Evolutionary conservation across 1,284 basidiomycete genomes (phyloP).

Genomic region (Coriolopsis trogii): DNA sequence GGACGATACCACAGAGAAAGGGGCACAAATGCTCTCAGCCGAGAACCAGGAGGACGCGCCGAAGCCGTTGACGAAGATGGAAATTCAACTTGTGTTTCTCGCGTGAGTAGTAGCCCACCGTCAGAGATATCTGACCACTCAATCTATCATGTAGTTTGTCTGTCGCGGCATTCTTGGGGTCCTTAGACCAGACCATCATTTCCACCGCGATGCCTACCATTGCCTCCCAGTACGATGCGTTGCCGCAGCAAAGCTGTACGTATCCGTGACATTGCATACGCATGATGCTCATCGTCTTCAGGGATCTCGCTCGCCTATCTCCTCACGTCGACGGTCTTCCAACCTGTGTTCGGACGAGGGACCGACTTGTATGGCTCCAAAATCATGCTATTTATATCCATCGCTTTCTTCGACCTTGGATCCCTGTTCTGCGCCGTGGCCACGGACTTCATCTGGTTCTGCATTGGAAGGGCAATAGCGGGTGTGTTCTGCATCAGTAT

Average conservation of each 20-base stretch:
- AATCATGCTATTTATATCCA: constrained; percentile 13
- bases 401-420: constrained; percentile 13
- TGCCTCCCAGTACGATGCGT: constrained; percentile 6
- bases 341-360: constrained; percentile 16
- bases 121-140: not conserved
- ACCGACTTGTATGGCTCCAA: constrained; percentile 13
- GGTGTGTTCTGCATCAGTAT: not conserved
- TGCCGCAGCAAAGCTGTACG: constrained; percentile 17
- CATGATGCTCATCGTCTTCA: not conserved
- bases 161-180: constrained; percentile 13
- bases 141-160: constrained; percentile 2
- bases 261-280: not conserved
- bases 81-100: constrained; percentile 7
- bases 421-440: constrained; percentile 13
- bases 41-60: too few species aligned
- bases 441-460: constrained; percentile 16
- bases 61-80: constrained; percentile 1
- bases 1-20: not conserved
- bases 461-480: constrained; percentile 12
- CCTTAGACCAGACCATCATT: constrained; percentile 17
- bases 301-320: constrained; percentile 18
- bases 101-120: not conserved
- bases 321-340: constrained; percentile 18
- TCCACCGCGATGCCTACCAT: constrained; percentile 17
- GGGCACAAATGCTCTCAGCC: not conserved